Conservation (phyloP, 176 grass and related monocot genomes). For the Echinochloa phyllopogon region DNA sequence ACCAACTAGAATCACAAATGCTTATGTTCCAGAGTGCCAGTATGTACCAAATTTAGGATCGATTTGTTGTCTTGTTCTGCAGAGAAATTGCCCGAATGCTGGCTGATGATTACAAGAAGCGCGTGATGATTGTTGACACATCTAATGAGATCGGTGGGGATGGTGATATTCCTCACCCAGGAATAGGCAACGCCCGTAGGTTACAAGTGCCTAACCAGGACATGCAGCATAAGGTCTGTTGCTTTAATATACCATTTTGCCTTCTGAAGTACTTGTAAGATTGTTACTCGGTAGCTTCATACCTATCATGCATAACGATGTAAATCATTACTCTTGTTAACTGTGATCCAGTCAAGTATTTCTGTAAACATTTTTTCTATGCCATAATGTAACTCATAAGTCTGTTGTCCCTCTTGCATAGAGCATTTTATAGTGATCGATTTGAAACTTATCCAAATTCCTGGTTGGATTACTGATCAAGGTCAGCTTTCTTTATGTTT, state of each 20-base stretch:
- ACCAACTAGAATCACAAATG: not conserved
- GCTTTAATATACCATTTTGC: not conserved
- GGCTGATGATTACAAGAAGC: slow-evolving; percentile 84
- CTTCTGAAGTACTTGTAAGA: not conserved
- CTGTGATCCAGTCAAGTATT: not conserved
- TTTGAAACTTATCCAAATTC: not conserved
- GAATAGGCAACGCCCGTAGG: slow-evolving; percentile 79
- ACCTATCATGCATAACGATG: not conserved
- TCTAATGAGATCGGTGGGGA: slow-evolving; percentile 98
- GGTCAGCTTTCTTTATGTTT: not conserved
- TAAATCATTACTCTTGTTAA: not conserved
- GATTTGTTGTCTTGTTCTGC: not conserved
- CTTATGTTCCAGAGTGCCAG: not conserved
- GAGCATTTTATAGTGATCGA: not conserved
- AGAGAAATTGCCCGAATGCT: slow-evolving; percentile 93
- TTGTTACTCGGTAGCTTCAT: not conserved
- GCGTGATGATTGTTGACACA: slow-evolving; percentile 93
- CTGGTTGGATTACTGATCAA: not conserved
- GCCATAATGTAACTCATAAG: not conserved
- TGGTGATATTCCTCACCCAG: slow-evolving; percentile 88
- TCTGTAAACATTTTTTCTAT: not conserved
- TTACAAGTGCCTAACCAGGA: slow-evolving; percentile 89
- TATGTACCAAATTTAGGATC: not conserved
- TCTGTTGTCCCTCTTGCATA: not conserved
- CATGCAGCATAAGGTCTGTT: slow-evolving; percentile 86